Percentiles rank a stretch among this genome's conserved stretches.
Evolutionary conservation across 441 rosid genomes (phyloP).

Genomic region (Populus hybrid): DNA sequence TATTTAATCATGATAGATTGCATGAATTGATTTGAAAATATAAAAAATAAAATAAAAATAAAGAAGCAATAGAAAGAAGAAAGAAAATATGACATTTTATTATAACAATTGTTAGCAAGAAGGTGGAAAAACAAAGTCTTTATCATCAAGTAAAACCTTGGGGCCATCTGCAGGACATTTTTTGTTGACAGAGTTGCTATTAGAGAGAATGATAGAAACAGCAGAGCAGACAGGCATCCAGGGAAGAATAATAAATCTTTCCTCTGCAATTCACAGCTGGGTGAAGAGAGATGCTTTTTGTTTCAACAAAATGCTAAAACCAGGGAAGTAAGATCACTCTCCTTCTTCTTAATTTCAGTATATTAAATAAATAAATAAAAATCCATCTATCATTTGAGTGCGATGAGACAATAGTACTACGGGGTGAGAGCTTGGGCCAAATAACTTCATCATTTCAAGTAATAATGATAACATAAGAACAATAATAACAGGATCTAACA

Average conservation of each 20-base stretch:
- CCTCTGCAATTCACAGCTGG: slow-evolving; percentile 88
- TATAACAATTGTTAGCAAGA: neutral
- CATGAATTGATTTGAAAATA: too few relatives aligned
- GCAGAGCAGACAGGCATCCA: slow-evolving; percentile 57
- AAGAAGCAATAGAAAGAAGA: neutral
- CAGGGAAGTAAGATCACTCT: slow-evolving; percentile 46
- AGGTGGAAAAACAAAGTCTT: neutral
- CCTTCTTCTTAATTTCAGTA: neutral
- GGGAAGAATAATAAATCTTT: slow-evolving; percentile 82
- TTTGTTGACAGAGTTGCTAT: slow-evolving; percentile 69
- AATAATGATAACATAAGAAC: too few relatives aligned
- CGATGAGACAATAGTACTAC: neutral
- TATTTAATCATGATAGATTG: too few relatives aligned
- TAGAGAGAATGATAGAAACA: slow-evolving; percentile 31
- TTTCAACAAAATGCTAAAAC: slow-evolving; percentile 58
- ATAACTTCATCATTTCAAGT: neutral
- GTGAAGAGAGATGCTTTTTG: slow-evolving; percentile 58
- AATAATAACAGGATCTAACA: neutral
- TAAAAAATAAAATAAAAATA: too few relatives aligned
- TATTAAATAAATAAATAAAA: too few relatives aligned
- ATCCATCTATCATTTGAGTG: neutral
- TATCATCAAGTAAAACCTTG: neutral
- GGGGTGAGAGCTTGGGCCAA: neutral
- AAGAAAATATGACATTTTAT: neutral
- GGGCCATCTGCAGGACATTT: slow-evolving; percentile 64